Percentiles rank a stretch among this genome's conserved stretches.
phyloP scores from a whole-genome alignment of 805 yeast species.

The Debaryomyces prosopidis region DNA sequence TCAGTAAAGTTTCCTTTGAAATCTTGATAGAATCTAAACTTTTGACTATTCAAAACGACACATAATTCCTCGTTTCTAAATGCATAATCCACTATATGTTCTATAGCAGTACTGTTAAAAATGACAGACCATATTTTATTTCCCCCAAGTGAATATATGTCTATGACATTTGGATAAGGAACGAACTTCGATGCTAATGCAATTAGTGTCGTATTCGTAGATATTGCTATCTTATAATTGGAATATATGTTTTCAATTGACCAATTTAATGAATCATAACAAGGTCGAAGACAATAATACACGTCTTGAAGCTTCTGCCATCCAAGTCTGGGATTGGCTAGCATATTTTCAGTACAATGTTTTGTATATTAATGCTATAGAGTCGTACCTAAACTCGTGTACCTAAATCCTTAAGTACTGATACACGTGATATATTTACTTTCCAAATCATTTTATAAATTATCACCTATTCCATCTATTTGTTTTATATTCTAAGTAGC shows the following conservation, averaged over 20 bases:
- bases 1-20: constrained; percentile 69
- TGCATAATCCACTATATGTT: constrained; percentile 52
- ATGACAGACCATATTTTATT: constrained; percentile 35
- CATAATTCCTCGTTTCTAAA: constrained; percentile 55
- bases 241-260: constrained; percentile 33
- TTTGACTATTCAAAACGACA: constrained; percentile 54
- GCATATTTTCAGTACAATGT: constrained; percentile 10
- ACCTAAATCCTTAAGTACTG: too few species aligned
- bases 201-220: constrained; percentile 55
- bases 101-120: constrained; percentile 45
- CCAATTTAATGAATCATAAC: constrained; percentile 56
- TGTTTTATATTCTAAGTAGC: background rate
- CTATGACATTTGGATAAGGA: constrained; percentile 37
- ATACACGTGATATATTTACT: too few species aligned
- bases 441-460: too few species aligned
- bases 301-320: constrained; percentile 82
- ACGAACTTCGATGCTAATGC: constrained; percentile 47
- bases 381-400: too few species aligned
- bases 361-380: too few species aligned
- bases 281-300: constrained; percentile 62
- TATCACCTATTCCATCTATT: too few species aligned
- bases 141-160: constrained; percentile 37
- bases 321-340: constrained; percentile 45
- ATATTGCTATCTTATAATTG: constrained; percentile 48
- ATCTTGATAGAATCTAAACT: constrained; percentile 59